Evolutionary conservation across 306 rosid genomes (phyloP).

Genomic region (Malus domestica): ASM211411v1 NC_041801.1:1156001-1156500

Average conservation of each 20-base stretch:
- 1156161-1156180: neutral
- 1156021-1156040: conserved; percentile 39
- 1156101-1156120: conserved; percentile 21
- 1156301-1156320: conserved; percentile 41
- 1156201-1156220: conserved; percentile 24
- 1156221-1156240: conserved; percentile 17
- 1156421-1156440: conserved; percentile 61
- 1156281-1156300: conserved; percentile 39
- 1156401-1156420: conserved; percentile 64
- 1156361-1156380: conserved; percentile 20
- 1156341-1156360: neutral
- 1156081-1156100: conserved; percentile 71
- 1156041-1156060: conserved; percentile 10
- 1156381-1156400: conserved; percentile 51
- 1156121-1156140: conserved; percentile 13
- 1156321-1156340: conserved; percentile 18
- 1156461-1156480: conserved; percentile 32
- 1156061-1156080: conserved; percentile 67
- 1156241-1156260: conserved; percentile 28
- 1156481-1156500: conserved; percentile 28
- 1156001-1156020: conserved; percentile 22
- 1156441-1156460: conserved; percentile 8
- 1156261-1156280: conserved; percentile 55
- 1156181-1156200: neutral
- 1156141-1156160: conserved; percentile 22